Percentiles rank a stretch among this genome's conserved stretches.
Conservation (phyloP, 108 stramenopile species). For the Aurantiochytrium sp. region DNA sequence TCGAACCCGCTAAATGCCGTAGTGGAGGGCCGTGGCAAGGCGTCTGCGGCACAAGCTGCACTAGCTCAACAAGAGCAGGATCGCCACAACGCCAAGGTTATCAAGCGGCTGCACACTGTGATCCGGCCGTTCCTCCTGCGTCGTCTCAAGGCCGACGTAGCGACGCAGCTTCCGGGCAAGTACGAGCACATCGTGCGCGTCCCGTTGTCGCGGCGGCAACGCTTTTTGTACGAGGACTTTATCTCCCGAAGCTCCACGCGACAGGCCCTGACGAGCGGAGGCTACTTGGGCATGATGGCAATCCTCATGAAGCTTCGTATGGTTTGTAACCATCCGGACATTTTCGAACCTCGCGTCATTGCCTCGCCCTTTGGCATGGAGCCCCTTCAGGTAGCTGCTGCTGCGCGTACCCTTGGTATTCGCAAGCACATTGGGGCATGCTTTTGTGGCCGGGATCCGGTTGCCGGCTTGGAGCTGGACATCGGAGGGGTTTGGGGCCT, state of each 20-base stretch:
- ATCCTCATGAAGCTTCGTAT: slow-evolving; percentile 97
- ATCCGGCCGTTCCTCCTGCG: slow-evolving; percentile 92
- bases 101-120: slow-evolving; percentile 81
- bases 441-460: not conserved
- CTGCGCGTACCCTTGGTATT: slow-evolving; percentile 24
- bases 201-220: slow-evolving; percentile 80
- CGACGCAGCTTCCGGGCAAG: slow-evolving; percentile 90
- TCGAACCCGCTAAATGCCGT: slow-evolving; percentile 84
- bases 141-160: slow-evolving; percentile 90
- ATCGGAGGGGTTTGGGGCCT: not conserved
- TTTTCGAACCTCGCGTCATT: slow-evolving; percentile 90
- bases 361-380: slow-evolving; percentile 75
- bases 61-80: slow-evolving; percentile 5
- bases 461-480: slow-evolving; percentile 14
- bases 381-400: slow-evolving; percentile 44
- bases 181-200: slow-evolving; percentile 89
- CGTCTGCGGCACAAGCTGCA: not conserved
- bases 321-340: slow-evolving; percentile 98
- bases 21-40: slow-evolving; percentile 63
- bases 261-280: slow-evolving; percentile 49
- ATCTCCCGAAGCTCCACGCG: slow-evolving; percentile 86
- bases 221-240: slow-evolving; percentile 94
- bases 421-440: not conserved
- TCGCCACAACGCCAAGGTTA: slow-evolving; percentile 45
- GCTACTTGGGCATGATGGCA: slow-evolving; percentile 97